phyloP scores from a whole-genome alignment of 345 rosid species.

The Boechera divaricarpa region DNA sequence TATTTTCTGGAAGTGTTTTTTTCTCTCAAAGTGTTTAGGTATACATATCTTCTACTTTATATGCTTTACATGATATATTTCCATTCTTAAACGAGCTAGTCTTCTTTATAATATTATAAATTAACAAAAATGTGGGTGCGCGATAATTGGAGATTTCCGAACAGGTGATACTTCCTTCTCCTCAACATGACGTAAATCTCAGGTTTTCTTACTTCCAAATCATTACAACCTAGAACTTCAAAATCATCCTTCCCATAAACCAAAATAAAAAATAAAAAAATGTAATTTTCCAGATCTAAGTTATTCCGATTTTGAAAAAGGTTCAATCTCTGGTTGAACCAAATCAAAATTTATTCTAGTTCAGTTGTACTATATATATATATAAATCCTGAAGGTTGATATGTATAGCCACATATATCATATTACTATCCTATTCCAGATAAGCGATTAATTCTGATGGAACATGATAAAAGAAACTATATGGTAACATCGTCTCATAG shows the following conservation, averaged over 20 bases:
- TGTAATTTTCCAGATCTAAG: not conserved
- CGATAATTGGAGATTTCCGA: not conserved
- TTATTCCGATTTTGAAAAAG: slow-evolving; percentile 5
- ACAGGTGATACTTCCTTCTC: slow-evolving; percentile 18
- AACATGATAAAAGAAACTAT: slow-evolving; percentile 5
- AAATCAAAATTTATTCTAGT: slow-evolving; percentile 1
- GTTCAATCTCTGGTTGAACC: not conserved
- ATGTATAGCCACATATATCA: not conserved
- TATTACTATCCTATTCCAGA: not conserved
- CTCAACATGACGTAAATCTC: slow-evolving; percentile 19
- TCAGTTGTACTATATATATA: not conserved
- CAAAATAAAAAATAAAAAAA: not conserved
- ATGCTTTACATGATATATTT: slow-evolving; percentile 2
- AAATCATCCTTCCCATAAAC: not conserved
- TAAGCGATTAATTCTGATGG: slow-evolving; percentile 2
- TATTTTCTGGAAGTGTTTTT: not conserved
- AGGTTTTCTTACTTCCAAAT: slow-evolving; percentile 30
- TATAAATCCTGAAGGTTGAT: not conserved
- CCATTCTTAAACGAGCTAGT: not conserved
- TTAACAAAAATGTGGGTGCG: slow-evolving; percentile 5
- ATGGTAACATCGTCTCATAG: not conserved
- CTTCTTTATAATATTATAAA: not conserved
- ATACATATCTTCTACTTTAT: not conserved
- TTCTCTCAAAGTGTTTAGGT: not conserved
- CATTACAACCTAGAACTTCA: slow-evolving; percentile 34